These are phyloP conservation scores for Hypholoma sublateritium DNA, from an alignment of 768 basidiomycete species.

Conservation along the genomic window DNA sequence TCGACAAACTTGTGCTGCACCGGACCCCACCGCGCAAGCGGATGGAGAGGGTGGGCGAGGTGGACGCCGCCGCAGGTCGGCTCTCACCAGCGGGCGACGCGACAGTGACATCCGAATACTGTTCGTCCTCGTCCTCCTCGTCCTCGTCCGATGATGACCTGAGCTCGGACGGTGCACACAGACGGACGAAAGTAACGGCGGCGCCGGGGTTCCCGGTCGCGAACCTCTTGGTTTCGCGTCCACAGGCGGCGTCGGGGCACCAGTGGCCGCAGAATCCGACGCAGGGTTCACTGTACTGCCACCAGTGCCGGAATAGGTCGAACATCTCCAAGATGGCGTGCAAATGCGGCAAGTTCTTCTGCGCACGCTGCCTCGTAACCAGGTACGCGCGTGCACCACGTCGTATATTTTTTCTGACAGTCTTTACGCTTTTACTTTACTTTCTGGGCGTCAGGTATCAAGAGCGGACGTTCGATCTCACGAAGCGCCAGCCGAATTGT, in stretches of 20 bases:
- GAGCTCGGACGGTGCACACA: background rate
- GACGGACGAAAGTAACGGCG: background rate
- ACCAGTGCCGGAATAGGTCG: slow-evolving; percentile 16
- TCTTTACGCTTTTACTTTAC: background rate
- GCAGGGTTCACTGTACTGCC: slow-evolving; percentile 3
- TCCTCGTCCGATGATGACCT: background rate
- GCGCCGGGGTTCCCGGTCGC: background rate
- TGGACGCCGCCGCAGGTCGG: background rate
- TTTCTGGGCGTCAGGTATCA: slow-evolving; percentile 24
- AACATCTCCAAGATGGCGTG: slow-evolving; percentile 17
- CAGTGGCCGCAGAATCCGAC: background rate
- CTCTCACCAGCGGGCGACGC: background rate
- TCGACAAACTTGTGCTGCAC: too few species aligned
- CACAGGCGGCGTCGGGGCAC: too few species aligned
- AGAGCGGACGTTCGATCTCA: slow-evolving; percentile 16
- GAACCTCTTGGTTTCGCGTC: background rate
- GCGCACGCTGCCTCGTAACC: slow-evolving; percentile 12
- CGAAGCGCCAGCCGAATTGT: background rate
- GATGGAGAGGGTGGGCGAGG: background rate
- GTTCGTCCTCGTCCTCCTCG: background rate
- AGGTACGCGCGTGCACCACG: slow-evolving; percentile 14
- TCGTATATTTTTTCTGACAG: background rate
- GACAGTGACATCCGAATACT: background rate
- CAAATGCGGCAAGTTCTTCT: slow-evolving; percentile 15
- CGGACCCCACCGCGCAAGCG: too few species aligned